phyloP scores from a whole-genome alignment of 2,329 filamentous ascomycete species.

The Aspergillus sp. region DNA sequence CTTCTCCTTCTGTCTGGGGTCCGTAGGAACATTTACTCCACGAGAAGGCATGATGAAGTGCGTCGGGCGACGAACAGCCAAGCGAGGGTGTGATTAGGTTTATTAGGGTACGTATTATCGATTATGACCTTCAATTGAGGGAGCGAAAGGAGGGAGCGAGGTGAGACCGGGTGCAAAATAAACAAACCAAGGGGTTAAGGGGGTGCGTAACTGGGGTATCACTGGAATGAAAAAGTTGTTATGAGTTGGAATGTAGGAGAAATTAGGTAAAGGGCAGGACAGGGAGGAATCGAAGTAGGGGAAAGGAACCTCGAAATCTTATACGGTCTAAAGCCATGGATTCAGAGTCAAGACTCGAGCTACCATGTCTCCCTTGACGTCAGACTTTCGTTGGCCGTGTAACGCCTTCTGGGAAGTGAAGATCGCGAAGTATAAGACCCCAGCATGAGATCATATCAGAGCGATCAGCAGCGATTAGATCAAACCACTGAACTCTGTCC shows the following conservation, averaged over 20 bases:
- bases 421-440: not conserved
- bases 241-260: not conserved
- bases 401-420: not conserved
- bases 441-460: constrained; percentile 5
- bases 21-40: constrained; percentile 69
- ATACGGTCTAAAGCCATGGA: not conserved
- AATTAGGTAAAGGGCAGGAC: not conserved
- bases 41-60: constrained; percentile 29
- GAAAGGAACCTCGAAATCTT: constrained; percentile 1
- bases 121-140: constrained; percentile 11
- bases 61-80: constrained; percentile 2
- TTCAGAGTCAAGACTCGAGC: not conserved
- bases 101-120: not conserved
- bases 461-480: not conserved
- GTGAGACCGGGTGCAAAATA: constrained; percentile 3
- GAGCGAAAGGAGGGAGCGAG: not conserved
- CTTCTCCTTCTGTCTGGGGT: constrained; percentile 74
- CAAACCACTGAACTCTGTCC: not conserved
- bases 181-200: constrained; percentile 12
- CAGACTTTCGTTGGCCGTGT: constrained; percentile 2
- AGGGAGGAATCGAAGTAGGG: not conserved
- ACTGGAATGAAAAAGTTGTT: constrained; percentile 2
- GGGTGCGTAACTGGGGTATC: constrained; percentile 23
- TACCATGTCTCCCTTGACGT: not conserved
- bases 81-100: not conserved